Evolutionary conservation across 768 basidiomycete genomes (phyloP).

Genomic region (Leccinum disarticulatum): DNA sequence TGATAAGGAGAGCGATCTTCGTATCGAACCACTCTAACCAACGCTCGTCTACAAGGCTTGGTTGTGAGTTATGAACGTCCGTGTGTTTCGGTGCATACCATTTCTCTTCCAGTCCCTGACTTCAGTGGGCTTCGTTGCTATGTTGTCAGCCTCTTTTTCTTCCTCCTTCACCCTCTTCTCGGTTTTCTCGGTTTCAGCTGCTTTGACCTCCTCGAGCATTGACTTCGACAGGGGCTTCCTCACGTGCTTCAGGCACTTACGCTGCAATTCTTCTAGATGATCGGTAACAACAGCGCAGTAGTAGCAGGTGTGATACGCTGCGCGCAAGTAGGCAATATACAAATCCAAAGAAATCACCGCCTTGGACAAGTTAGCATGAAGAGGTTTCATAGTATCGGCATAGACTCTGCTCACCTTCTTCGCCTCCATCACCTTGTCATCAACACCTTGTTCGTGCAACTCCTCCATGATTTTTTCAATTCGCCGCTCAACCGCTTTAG

Average conservation of each 20-base stretch:
- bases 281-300: conserved; percentile 94
- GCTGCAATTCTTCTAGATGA: conserved; percentile 92
- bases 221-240: conserved; percentile 71
- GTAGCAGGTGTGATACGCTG: conserved; percentile 94
- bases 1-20: conserved; percentile 79
- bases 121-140: conserved; percentile 38
- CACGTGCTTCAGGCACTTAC: conserved; percentile 91
- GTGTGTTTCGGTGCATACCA: conserved; percentile 43
- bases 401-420: conserved; percentile 59
- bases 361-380: conserved; percentile 41
- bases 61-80: conserved; percentile 12
- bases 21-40: conserved; percentile 90
- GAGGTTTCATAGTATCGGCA: conserved; percentile 13
- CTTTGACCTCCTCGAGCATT: conserved; percentile 59
- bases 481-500: conserved; percentile 77
- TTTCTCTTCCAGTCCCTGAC: conserved; percentile 59
- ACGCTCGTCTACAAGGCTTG: conserved; percentile 60
- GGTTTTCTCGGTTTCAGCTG: conserved; percentile 46
- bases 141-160: conserved; percentile 39
- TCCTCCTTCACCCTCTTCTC: conserved; percentile 49
- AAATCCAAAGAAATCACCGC: conserved; percentile 84
- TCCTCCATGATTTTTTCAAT: conserved; percentile 76
- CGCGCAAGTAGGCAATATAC: conserved; percentile 89
- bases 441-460: conserved; percentile 64
- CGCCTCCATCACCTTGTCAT: conserved; percentile 64